phyloP scores from a whole-genome alignment of 2,329 filamentous ascomycete genomes.

The Hirsutella thompsonii region DNA sequence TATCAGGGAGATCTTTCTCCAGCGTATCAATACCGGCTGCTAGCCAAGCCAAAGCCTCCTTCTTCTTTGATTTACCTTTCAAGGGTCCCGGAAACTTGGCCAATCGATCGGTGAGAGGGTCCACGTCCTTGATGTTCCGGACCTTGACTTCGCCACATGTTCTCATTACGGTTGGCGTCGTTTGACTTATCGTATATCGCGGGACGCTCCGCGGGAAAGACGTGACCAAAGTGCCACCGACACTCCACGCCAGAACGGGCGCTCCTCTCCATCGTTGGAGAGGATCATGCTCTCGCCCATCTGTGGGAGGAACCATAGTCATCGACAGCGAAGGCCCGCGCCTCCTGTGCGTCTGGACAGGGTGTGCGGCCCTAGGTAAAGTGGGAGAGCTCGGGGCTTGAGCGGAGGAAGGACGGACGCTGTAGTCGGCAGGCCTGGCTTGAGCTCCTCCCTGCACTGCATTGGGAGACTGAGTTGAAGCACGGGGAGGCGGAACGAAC shows the following conservation, averaged over 20 bases:
- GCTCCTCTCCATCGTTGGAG: constrained; percentile 83
- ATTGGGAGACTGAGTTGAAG: constrained; percentile 50
- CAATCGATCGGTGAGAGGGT: constrained; percentile 58
- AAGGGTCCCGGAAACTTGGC: constrained; percentile 83
- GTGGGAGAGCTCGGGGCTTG: constrained; percentile 29
- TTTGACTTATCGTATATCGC: constrained; percentile 65
- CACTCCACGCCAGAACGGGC: constrained; percentile 78
- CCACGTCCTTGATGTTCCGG: constrained; percentile 59
- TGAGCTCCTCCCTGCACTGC: constrained; percentile 27
- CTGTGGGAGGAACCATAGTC: constrained; percentile 48
- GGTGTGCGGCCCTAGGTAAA: constrained; percentile 10
- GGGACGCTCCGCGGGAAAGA: constrained; percentile 84
- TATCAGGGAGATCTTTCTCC: constrained; percentile 44
- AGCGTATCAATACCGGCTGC: constrained; percentile 60
- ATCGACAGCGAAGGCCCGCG: constrained; percentile 41
- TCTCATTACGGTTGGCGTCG: constrained; percentile 65
- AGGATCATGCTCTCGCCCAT: constrained; percentile 59
- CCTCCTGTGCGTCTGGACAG: constrained; percentile 24
- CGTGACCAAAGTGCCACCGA: constrained; percentile 70
- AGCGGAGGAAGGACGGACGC: constrained; percentile 41
- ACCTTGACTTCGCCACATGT: constrained; percentile 72
- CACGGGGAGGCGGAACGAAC: constrained; percentile 44
- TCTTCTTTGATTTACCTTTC: constrained; percentile 87
- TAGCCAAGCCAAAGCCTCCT: constrained; percentile 77
- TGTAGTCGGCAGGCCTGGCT: constrained; percentile 23